Evolutionary conservation across 345 rosid genomes (phyloP).

Genomic region (Citrus cavaleriei): DNA sequence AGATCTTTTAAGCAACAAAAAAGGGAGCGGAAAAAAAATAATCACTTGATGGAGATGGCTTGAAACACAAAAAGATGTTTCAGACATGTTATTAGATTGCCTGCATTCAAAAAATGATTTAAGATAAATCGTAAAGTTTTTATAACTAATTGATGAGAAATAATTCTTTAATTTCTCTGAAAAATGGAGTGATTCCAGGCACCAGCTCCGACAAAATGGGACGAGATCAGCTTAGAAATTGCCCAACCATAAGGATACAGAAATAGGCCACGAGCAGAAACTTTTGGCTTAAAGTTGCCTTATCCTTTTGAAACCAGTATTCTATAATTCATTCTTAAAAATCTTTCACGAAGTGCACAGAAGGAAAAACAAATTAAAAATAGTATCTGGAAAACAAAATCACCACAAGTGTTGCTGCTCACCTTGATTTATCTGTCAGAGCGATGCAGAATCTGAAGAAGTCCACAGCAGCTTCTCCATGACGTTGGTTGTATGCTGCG

Average conservation of each 20-base stretch:
- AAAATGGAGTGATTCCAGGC: background rate
- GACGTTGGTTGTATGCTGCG: constrained; percentile 35
- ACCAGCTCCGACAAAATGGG: background rate
- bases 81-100: background rate
- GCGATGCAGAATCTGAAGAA: constrained; percentile 50
- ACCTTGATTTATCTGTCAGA: constrained; percentile 26
- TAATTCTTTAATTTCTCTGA: background rate
- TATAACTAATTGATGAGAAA: background rate
- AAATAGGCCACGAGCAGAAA: no score
- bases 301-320: no score
- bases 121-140: background rate
- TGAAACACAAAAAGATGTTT: background rate
- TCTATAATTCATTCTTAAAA: no score
- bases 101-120: background rate
- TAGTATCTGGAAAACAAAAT: background rate
- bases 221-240: background rate
- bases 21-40: background rate
- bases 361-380: no score
- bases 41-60: background rate
- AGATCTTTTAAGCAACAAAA: background rate
- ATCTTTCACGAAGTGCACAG: no score
- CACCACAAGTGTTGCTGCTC: background rate
- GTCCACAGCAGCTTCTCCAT: constrained; percentile 81
- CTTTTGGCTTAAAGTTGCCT: no score
- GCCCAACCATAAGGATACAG: background rate